Conservation (phyloP, 2,329 filamentous ascomycete species). For the Aspergillus felis region DNA sequence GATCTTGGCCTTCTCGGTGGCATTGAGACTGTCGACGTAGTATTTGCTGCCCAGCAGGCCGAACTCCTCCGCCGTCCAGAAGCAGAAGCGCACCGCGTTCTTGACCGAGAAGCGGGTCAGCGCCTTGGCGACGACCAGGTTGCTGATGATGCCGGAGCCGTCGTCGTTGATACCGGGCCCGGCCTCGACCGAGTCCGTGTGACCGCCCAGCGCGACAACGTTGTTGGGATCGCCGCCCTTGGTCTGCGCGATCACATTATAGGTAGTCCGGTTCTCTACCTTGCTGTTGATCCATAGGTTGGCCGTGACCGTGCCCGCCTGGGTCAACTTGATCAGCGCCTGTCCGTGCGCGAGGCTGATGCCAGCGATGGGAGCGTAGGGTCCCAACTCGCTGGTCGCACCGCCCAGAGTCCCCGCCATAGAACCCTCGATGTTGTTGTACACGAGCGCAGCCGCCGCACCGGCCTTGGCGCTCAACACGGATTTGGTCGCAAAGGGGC, state of each 20-base stretch:
- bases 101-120: slow-evolving; percentile 68
- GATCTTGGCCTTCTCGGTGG: slow-evolving; percentile 54
- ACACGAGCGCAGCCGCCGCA: slow-evolving; percentile 67
- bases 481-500: slow-evolving; percentile 69
- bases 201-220: slow-evolving; percentile 56
- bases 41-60: slow-evolving; percentile 58
- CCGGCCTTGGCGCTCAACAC: slow-evolving; percentile 64
- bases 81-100: slow-evolving; percentile 65
- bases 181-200: slow-evolving; percentile 58
- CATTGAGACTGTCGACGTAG: slow-evolving; percentile 51
- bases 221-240: slow-evolving; percentile 57
- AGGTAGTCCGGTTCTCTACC: slow-evolving; percentile 47
- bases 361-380: slow-evolving; percentile 58
- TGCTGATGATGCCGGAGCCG: slow-evolving; percentile 62
- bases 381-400: slow-evolving; percentile 44
- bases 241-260: slow-evolving; percentile 60
- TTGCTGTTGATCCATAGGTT: slow-evolving; percentile 43
- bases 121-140: slow-evolving; percentile 58
- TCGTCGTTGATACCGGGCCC: slow-evolving; percentile 76
- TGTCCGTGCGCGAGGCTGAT: slow-evolving; percentile 58
- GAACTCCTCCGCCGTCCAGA: slow-evolving; percentile 62
- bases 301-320: slow-evolving; percentile 33
- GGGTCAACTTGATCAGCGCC: slow-evolving; percentile 53
- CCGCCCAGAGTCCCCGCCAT: slow-evolving; percentile 66
- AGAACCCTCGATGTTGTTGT: slow-evolving; percentile 64